Evolutionary conservation across 1,284 basidiomycete species (phyloP), one percentile per base, ranked within the genome.

Genomic region (Xerocomus minutiporus): DNA sequence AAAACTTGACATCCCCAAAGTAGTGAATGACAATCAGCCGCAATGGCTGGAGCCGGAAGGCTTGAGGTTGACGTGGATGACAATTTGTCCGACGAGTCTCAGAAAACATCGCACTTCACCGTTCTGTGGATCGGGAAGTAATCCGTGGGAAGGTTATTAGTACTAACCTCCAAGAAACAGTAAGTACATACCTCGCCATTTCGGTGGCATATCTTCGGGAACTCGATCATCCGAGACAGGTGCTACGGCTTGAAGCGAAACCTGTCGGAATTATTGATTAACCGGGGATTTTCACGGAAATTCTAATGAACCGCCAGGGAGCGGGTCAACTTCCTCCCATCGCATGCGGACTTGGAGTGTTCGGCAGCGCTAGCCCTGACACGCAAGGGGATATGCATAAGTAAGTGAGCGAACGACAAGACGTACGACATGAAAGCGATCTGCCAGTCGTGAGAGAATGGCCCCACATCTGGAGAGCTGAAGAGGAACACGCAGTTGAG

Each of bases 391-490:
- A 20, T 38, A 38, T 17, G 36, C 36, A 35, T n/a, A 29, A 38
- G 23, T 29, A 12, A 36, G 26, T 23, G 13, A 34, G 13, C 32
- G 25, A 25, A 6, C 25, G n/a, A 38, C n/a, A n/a, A 8, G 17
- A 40, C 29, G 5, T 23, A 15, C 25, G 20, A 40, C 5, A 26
- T 20, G 13, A 32, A 36, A 20, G 32, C 3, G 15, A 40, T 15
- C 11, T 8, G 36, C 13, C 34, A 13, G 36, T 36, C 45, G 55
- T 54, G 46, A 47, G 48, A 57, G 20, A 20, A 20, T 7, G 5
- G 28, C 39, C 39, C 54, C 42, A 28, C 28, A 36, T 41, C 31
- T 35, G 17, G 29, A 20, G 35, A 46, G 20, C 26, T 20, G 34
- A 34, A 38, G 4, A 44, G 25, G 31, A 8, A n/a, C 17, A 17